These are phyloP conservation scores for Talaromyces sp. DNA, from an alignment of 2,329 filamentous ascomycete species.

Conservation along the genomic window DNA sequence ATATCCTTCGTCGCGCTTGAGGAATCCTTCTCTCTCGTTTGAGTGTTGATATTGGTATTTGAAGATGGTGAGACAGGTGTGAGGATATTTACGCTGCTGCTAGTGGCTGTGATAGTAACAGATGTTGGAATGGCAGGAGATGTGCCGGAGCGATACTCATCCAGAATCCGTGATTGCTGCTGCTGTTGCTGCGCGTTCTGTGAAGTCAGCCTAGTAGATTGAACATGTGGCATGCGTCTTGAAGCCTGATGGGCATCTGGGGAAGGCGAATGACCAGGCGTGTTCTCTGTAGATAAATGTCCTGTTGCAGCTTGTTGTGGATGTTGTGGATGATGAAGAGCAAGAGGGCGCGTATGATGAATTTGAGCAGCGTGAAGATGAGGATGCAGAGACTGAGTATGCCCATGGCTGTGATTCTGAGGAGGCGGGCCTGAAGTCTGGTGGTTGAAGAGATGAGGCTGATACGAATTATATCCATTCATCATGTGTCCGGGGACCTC, in stretches of 20 bases:
- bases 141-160: constrained; percentile 10
- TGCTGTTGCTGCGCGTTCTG: constrained; percentile 6
- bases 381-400: constrained; percentile 4
- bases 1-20: constrained; percentile 38
- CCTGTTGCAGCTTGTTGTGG: constrained; percentile 2
- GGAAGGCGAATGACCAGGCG: constrained; percentile 12
- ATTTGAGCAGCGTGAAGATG: neutral
- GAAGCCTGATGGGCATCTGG: constrained; percentile 7
- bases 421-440: constrained; percentile 4
- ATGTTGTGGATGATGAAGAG: constrained; percentile 1
- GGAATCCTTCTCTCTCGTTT: constrained; percentile 10
- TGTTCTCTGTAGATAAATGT: constrained; percentile 10
- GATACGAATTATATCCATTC: constrained; percentile 32
- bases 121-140: neutral
- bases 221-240: constrained; percentile 5
- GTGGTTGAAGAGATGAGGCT: constrained; percentile 27
- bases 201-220: neutral
- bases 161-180: constrained; percentile 2
- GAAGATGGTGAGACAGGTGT: constrained; percentile 3
- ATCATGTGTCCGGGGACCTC: constrained; percentile 33
- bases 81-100: neutral
- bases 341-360: neutral
- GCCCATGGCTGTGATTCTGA: constrained; percentile 9
- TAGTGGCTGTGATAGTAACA: neutral
- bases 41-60: neutral